These are phyloP conservation scores for Rhynchospora breviuscula DNA, from an alignment of 176 grass and related monocot genomes.

Conservation along the genomic window DNA sequence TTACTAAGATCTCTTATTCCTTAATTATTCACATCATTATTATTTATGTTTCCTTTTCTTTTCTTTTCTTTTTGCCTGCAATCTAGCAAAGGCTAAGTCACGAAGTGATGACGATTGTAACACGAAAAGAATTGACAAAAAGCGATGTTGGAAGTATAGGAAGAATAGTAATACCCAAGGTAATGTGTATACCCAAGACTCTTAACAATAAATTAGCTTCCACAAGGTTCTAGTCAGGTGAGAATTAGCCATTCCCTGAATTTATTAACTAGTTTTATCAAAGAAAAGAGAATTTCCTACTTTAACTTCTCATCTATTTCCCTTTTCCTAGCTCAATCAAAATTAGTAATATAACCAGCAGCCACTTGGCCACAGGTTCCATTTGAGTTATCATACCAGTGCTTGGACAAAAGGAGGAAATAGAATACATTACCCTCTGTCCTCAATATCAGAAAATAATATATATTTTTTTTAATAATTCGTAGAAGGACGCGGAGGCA, in stretches of 20 bases:
- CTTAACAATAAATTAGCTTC: not conserved
- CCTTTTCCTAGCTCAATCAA: not conserved
- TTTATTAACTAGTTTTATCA: not conserved
- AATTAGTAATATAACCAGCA: not conserved
- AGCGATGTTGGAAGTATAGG: slow-evolving; percentile 81
- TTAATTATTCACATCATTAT: not conserved
- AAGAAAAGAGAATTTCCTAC: not conserved
- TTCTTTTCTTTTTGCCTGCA: not conserved
- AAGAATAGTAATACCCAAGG: slow-evolving; percentile 87
- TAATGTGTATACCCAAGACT: slow-evolving; percentile 1
- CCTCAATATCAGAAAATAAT: not conserved
- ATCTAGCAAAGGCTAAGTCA: slow-evolving; percentile 37
- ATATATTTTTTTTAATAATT: not conserved
- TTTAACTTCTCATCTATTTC: not conserved
- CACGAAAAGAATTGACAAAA: slow-evolving; percentile 85
- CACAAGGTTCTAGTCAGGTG: not conserved
- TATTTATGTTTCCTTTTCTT: not conserved
- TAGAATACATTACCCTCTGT: not conserved
- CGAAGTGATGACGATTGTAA: slow-evolving; percentile 34
- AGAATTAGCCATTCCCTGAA: not conserved
- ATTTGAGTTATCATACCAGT: not conserved
- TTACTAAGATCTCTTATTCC: not conserved
- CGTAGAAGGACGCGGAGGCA: slow-evolving; percentile 73
- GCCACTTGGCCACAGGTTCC: not conserved
- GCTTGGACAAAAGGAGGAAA: not conserved